Percentiles rank a stretch among this genome's conserved stretches.
Conservation (phyloP, 1,284 basidiomycete species). For the Boletus sp. region DNA sequence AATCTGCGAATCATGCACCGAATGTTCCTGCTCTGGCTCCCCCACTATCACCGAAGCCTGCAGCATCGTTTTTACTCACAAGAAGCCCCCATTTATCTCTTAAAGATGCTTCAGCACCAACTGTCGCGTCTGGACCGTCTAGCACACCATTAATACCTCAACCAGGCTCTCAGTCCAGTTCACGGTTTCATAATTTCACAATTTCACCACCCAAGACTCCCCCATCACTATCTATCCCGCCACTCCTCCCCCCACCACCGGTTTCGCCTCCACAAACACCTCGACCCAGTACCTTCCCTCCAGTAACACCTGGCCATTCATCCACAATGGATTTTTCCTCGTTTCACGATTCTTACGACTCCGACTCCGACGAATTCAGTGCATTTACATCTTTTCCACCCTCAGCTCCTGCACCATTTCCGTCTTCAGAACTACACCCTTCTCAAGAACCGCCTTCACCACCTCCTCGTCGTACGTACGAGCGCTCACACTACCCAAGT, state of each 20-base stretch:
- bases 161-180: slow-evolving; percentile 4
- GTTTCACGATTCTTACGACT: slow-evolving; percentile 13
- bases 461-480: slow-evolving; percentile 27
- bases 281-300: slow-evolving; percentile 13
- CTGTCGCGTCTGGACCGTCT: background rate
- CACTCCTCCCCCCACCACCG: slow-evolving; percentile 31
- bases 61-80: slow-evolving; percentile 3
- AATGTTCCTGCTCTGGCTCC: slow-evolving; percentile 16
- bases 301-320: slow-evolving; percentile 1
- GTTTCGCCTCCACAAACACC: slow-evolving; percentile 32
- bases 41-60: slow-evolving; percentile 18
- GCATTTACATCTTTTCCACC: slow-evolving; percentile 27
- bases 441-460: slow-evolving; percentile 25
- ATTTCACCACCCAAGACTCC: slow-evolving; percentile 14
- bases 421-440: slow-evolving; percentile 6
- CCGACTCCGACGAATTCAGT: slow-evolving; percentile 32
- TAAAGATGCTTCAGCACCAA: background rate
- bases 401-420: slow-evolving; percentile 7
- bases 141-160: slow-evolving; percentile 1
- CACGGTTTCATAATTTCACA: slow-evolving; percentile 11
- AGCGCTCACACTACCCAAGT: slow-evolving; percentile 25
- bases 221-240: slow-evolving; percentile 21
- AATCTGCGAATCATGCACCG: background rate
- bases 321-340: background rate
- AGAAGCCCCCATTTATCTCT: slow-evolving; percentile 4